Conservation (phyloP, 768 basidiomycete species). For the Rhizopogon rudus region DNA sequence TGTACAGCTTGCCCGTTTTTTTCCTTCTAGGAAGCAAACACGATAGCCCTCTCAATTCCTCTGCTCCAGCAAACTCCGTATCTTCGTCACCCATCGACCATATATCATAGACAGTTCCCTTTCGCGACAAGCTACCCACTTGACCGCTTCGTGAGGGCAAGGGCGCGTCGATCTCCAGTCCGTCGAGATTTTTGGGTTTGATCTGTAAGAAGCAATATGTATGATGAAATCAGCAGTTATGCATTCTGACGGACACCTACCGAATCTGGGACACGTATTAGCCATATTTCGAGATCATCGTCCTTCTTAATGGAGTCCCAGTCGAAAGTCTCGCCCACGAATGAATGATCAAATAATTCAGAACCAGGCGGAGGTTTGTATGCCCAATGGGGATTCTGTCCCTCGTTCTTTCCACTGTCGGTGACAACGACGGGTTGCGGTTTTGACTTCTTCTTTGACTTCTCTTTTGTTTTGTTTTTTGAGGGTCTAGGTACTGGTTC, state of each 20-base stretch:
- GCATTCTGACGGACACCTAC: constrained; percentile 35
- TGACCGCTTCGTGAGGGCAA: constrained; percentile 34
- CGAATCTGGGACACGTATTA: constrained; percentile 63
- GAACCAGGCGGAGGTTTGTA: constrained; percentile 55
- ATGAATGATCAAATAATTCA: constrained; percentile 39
- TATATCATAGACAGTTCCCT: constrained; percentile 54
- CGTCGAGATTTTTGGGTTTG: constrained; percentile 59
- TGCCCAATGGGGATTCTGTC: constrained; percentile 49
- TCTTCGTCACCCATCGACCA: constrained; percentile 54
- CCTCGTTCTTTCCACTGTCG: constrained; percentile 44
- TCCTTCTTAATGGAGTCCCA: constrained; percentile 60
- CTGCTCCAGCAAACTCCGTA: constrained; percentile 39
- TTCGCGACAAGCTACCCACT: constrained; percentile 48
- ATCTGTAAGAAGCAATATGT: constrained; percentile 41
- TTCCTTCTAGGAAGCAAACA: constrained; percentile 62
- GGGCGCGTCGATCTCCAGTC: constrained; percentile 42
- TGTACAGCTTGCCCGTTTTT: constrained; percentile 54
- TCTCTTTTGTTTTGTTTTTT: constrained; percentile 12
- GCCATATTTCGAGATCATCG: constrained; percentile 60
- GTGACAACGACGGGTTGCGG: constrained; percentile 4
- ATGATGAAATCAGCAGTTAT: not conserved
- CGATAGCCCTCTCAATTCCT: constrained; percentile 56
- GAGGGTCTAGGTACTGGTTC: constrained; percentile 1
- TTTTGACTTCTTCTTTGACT: constrained; percentile 9
- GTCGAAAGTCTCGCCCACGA: constrained; percentile 51